Evolutionary conservation across 2,329 filamentous ascomycete genomes (phyloP), one percentile per base, ranked within the genome.

Genomic region (Chaetoscypha palmicola): DNA sequence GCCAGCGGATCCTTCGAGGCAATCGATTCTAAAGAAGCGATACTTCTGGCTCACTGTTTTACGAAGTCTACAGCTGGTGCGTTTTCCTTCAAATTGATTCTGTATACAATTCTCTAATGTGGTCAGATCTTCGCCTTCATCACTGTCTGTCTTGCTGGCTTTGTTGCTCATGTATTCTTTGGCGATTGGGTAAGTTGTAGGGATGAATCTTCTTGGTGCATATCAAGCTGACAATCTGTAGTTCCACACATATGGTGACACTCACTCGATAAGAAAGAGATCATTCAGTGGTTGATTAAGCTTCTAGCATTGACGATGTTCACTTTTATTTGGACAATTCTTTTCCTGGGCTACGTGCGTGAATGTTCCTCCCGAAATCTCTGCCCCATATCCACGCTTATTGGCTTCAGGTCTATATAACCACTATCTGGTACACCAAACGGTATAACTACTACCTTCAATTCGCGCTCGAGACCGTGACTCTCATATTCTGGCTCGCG

Each of bases 271-370:
- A n/a, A n/a, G n/a, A n/a, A n/a, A n/a, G n/a, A n/a, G n/a, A n/a
- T n/a, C n/a, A n/a, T n/a, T n/a, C n/a, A n/a, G n/a, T n/a, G n/a
- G 10, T 10, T 35, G 12, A 47, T 31, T 23, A 5, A n/a, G n/a
- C 2, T 7, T 36, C 30, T 39, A 35, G 17, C 35, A 12, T 37
- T 3, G 4, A n/a, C 17, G 3, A 37, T 17, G n/a, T 23, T 39
- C 9, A 44, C 42, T 14, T 48, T 48, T 34, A 22, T 45, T 5
- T 41, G 43, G 38, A 45, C 46, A 2, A 26, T 48, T 16, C 17
- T 45, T 5, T 45, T 48, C 38, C 43, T 45, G 34, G 21, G 22
- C 28, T 48, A 48, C n/a, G 46, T 48, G 36, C 1, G 37, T 39
- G 4, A 38, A 21, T 11, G n/a, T 16, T 12, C 3, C 17, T 2